Evolutionary conservation across 352 stramenopile species (phyloP).

Genomic region (Phytophthora kernoviae): DNA sequence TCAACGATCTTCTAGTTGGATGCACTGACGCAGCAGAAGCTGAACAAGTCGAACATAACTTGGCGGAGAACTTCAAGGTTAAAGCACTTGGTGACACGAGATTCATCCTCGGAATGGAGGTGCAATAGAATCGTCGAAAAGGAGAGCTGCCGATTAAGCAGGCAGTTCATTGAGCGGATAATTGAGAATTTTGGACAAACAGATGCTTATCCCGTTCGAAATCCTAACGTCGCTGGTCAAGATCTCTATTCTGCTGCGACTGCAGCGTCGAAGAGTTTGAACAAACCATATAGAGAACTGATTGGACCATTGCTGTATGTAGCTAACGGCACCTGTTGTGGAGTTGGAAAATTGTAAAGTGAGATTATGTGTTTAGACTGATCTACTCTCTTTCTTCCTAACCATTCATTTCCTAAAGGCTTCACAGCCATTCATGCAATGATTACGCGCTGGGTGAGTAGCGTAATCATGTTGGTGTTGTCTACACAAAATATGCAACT

Average conservation of each 20-base stretch:
- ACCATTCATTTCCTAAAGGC: too few species aligned
- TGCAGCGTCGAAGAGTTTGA: background rate
- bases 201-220: background rate
- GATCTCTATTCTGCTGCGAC: background rate
- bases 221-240: background rate
- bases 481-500: too few species aligned
- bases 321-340: conserved; percentile 13
- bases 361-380: too few species aligned
- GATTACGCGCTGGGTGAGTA: too few species aligned
- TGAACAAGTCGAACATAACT: background rate
- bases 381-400: too few species aligned
- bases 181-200: conserved; percentile 1
- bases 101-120: conserved; percentile 18
- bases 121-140: background rate
- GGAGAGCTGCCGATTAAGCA: background rate
- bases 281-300: conserved; percentile 2
- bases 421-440: too few species aligned
- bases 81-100: conserved; percentile 15
- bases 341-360: too few species aligned
- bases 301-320: conserved; percentile 11
- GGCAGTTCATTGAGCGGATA: conserved; percentile 4
- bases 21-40: background rate
- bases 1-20: conserved; percentile 17
- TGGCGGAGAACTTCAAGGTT: conserved; percentile 5
- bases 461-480: too few species aligned